Percentiles rank a stretch among this genome's conserved stretches.
Evolutionary conservation across 495 filamentous ascomycete genomes (phyloP).

Genomic region (Talaromyces ruber): DNA sequence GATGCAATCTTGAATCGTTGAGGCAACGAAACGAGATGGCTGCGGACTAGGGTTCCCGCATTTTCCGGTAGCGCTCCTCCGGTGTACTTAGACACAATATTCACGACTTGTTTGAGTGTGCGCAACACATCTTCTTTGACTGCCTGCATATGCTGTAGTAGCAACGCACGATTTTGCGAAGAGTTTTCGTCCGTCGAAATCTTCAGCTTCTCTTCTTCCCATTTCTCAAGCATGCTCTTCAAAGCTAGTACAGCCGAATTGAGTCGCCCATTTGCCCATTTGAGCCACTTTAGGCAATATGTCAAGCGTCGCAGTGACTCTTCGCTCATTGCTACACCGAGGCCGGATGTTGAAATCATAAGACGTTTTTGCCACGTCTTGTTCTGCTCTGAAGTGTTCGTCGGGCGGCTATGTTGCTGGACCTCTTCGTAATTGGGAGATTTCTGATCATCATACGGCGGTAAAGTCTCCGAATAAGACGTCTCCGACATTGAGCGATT

Average conservation of each 20-base stretch:
- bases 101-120: slow-evolving; percentile 67
- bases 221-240: slow-evolving; percentile 63
- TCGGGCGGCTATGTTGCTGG: slow-evolving; percentile 15
- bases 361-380: slow-evolving; percentile 68
- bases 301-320: slow-evolving; percentile 68
- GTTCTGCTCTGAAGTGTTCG: slow-evolving; percentile 9
- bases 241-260: slow-evolving; percentile 59
- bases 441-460: slow-evolving; percentile 69
- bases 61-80: slow-evolving; percentile 81
- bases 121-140: slow-evolving; percentile 66
- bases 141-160: slow-evolving; percentile 53
- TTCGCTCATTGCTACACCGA: slow-evolving; percentile 81
- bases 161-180: slow-evolving; percentile 30
- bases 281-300: slow-evolving; percentile 69
- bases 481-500: slow-evolving; percentile 33
- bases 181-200: slow-evolving; percentile 11
- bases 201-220: slow-evolving; percentile 42
- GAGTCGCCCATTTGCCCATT: slow-evolving; percentile 67
- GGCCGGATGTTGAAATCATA: slow-evolving; percentile 72
- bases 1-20: slow-evolving; percentile 58
- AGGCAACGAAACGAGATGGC: slow-evolving; percentile 71
- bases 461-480: slow-evolving; percentile 57
- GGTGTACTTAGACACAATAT: slow-evolving; percentile 74
- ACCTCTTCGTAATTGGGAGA: slow-evolving; percentile 63
- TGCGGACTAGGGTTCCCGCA: slow-evolving; percentile 64